Conservation (phyloP, 129 eudicot species). For the Pittosporum tobira region DNA sequence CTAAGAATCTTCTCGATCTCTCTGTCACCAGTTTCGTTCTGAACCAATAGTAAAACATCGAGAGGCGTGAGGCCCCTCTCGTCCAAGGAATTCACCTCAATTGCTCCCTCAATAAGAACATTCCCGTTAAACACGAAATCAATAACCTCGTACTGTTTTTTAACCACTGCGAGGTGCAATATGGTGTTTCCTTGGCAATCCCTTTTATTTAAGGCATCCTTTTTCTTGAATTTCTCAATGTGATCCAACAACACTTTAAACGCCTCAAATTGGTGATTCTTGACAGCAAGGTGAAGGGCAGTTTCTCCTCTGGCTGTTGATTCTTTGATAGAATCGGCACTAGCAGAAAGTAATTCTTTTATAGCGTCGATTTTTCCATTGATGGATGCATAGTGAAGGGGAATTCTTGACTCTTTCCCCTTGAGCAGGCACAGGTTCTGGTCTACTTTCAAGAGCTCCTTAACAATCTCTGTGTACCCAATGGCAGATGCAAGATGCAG, state of each 20-base stretch:
- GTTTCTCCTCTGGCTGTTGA: constrained; percentile 32
- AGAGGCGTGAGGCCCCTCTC: too few relatives aligned
- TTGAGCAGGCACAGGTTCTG: constrained; percentile 19
- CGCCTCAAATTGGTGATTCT: constrained; percentile 27
- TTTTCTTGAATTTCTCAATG: constrained; percentile 19
- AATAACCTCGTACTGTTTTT: constrained; percentile 29
- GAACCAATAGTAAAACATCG: too few relatives aligned
- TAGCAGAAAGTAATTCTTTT: constrained; percentile 16
- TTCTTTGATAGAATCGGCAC: constrained; percentile 22
- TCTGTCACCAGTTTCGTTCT: too few relatives aligned
- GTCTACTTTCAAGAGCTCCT: constrained; percentile 41
- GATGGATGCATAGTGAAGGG: constrained; percentile 39
- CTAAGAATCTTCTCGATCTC: too few relatives aligned
- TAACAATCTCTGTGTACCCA: constrained; percentile 43
- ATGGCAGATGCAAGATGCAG: constrained; percentile 46
- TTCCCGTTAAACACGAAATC: constrained; percentile 10
- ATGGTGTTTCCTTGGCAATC: constrained; percentile 34
- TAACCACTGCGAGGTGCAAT: constrained; percentile 32
- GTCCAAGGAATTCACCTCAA: too few relatives aligned
- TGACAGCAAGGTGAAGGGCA: constrained; percentile 34
- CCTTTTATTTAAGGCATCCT: constrained; percentile 16
- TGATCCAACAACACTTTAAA: constrained; percentile 22
- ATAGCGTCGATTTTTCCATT: constrained; percentile 38
- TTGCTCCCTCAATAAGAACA: not conserved
- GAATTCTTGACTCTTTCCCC: too few relatives aligned